These are phyloP conservation scores for Inga oerstediana DNA, from an alignment of 306 rosid species.

Conservation along the genomic window DNA sequence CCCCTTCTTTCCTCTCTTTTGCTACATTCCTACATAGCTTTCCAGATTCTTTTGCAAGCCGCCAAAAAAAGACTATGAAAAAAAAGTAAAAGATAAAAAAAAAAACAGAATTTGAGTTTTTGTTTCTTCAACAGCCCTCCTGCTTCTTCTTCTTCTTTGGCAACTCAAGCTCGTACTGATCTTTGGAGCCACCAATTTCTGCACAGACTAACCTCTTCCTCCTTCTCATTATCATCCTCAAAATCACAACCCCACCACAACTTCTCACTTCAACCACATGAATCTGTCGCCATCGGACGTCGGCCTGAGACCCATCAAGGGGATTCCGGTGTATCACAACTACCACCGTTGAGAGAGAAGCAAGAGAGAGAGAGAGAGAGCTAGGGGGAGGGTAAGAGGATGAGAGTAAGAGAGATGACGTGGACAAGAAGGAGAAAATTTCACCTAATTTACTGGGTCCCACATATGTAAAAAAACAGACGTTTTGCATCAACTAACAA, in stretches of 20 bases:
- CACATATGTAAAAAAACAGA: no score
- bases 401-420: no score
- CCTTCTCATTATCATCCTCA: slow-evolving; percentile 22
- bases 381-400: no score
- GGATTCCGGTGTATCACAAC: slow-evolving; percentile 87
- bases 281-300: slow-evolving; percentile 21
- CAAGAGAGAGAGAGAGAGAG: no score
- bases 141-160: neutral
- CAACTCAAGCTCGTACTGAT: slow-evolving; percentile 59
- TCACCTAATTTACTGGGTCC: no score
- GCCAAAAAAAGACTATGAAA: slow-evolving; percentile 23
- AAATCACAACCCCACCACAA: neutral
- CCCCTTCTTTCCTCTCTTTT: slow-evolving; percentile 24
- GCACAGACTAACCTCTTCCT: slow-evolving; percentile 11
- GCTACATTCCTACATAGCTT: slow-evolving; percentile 40
- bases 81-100: slow-evolving; percentile 30
- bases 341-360: slow-evolving; percentile 62
- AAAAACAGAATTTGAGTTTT: neutral
- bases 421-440: no score
- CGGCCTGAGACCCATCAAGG: slow-evolving; percentile 74
- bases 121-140: neutral
- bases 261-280: slow-evolving; percentile 18
- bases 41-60: slow-evolving; percentile 42
- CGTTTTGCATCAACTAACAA: no score
- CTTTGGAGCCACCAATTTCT: slow-evolving; percentile 48